Base-by-base conservation (phyloP, 805 yeast species). In the Nakazawaea laoshanensis region DNA sequence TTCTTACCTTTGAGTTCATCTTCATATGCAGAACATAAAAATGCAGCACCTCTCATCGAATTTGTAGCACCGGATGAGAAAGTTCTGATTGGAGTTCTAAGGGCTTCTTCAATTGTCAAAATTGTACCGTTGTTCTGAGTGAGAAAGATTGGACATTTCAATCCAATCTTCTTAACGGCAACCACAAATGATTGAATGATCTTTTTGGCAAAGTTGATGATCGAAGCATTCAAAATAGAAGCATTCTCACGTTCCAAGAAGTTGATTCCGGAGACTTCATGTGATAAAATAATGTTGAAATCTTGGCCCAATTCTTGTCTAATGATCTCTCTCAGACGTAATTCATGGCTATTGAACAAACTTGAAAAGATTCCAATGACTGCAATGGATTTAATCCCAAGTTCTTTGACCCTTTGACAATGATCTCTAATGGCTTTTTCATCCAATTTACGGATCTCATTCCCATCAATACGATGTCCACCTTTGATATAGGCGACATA, bases 121-220 rank as follows among this genome's bases (percentile, higher is more conserved):
- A 65, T 57, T 1, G 72, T 66, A 4, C 71, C 74, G 38, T 67
- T 71, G 41, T 67, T 67, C 44, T 66, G 72, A 10, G 70, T 63
- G 15, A 49, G 30, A 5, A 63, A 47, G 3, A 66, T 49, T 3
- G 66, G 63, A 43, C 65, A 57, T 5, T 39, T 30, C 7, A 65
- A 44, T 1, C 64, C 67, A 9, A 56, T 40, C 2, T 43, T 37
- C 19, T 47, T 46, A 12, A 62, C 50, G 0, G 72, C 65, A 18
- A 47, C 39, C 8, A 49, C 49, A 39, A 63, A 67, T 1, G 66
- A 54, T 11, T 45, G 35, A 32, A 66, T 61, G 29, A 63, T 62
- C 33, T 52, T 56, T 19, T 45, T 51, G 7, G 70, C 72, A 46
- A 65, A 67, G n/a, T 49, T 40, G 45, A 57, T 48, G 33, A 64